phyloP scores from a whole-genome alignment of 129 eudicot species.

The Flaveria robusta region DNA sequence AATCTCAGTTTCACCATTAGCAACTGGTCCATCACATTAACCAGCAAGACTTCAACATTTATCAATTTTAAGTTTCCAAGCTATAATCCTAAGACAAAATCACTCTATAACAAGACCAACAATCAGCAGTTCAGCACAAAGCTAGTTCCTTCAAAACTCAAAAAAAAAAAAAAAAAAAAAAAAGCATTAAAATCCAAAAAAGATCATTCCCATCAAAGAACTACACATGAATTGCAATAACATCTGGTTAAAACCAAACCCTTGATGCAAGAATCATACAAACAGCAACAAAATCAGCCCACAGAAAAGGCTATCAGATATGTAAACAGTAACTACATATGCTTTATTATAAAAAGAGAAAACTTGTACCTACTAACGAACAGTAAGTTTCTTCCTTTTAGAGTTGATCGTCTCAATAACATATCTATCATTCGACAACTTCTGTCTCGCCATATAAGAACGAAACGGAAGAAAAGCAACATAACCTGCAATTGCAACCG shows the following conservation, averaged over 20 bases:
- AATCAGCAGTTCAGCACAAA: not conserved
- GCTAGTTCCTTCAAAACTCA: not conserved
- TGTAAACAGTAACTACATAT: too few relatives aligned
- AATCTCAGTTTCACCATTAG: not conserved
- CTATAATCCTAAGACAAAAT: not conserved
- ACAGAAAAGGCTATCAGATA: too few relatives aligned
- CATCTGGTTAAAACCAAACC: not conserved
- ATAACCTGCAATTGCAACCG: constrained; percentile 51
- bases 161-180: not conserved
- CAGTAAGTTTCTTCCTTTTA: constrained; percentile 27
- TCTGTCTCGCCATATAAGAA: not conserved
- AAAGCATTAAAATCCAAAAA: not conserved
- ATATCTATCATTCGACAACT: not conserved
- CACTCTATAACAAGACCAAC: not conserved
- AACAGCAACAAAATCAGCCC: too few relatives aligned
- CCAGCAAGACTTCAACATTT: not conserved
- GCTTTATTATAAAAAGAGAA: too few relatives aligned
- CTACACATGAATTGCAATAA: not conserved
- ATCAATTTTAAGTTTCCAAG: not conserved
- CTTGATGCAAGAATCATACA: too few relatives aligned
- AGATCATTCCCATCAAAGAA: not conserved
- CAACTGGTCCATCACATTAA: not conserved
- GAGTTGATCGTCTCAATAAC: constrained; percentile 22
- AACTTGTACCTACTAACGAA: not conserved
- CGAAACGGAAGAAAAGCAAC: constrained; percentile 44